Percentiles rank a stretch among this genome's conserved stretches.
Conservation (phyloP, 257 asterid species). For the Parsonsia alboflavescens region DNA sequence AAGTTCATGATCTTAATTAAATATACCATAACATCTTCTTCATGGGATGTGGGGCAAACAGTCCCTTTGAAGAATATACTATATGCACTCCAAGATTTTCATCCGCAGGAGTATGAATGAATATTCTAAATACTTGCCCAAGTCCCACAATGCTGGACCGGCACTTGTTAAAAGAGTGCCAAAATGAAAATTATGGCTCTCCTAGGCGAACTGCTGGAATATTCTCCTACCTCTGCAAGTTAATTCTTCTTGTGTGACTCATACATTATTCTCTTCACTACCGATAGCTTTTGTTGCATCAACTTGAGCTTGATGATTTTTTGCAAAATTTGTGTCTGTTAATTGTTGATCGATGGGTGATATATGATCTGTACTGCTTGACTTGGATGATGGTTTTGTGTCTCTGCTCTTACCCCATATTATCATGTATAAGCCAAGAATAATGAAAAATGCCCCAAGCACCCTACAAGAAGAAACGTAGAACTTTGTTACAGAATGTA, state of each 20-base stretch:
- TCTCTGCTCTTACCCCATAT: background rate
- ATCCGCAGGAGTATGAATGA: too few species aligned
- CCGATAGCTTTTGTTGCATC: slow-evolving; percentile 9
- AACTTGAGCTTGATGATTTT: slow-evolving; percentile 3
- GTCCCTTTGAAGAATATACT: too few species aligned
- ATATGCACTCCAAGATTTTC: too few species aligned
- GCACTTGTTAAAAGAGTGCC: background rate
- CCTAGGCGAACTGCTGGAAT: background rate
- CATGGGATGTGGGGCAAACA: too few species aligned
- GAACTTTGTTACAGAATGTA: background rate
- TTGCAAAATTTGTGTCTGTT: slow-evolving; percentile 5
- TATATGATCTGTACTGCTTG: slow-evolving; percentile 14
- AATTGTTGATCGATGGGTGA: slow-evolving; percentile 9
- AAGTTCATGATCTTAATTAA: too few species aligned
- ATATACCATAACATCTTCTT: too few species aligned
- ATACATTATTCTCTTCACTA: slow-evolving; percentile 26
- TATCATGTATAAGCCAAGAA: background rate
- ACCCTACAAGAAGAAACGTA: slow-evolving; percentile 12
- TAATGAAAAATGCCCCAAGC: slow-evolving; percentile 6
- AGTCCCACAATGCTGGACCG: background rate
- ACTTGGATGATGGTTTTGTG: slow-evolving; percentile 5
- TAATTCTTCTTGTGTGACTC: background rate
- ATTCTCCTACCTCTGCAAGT: background rate
- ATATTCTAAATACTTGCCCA: background rate
- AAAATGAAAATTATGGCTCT: background rate